Conservation (phyloP, 2,329 filamentous ascomycete genomes). For the Xylariales sp. region DNA sequence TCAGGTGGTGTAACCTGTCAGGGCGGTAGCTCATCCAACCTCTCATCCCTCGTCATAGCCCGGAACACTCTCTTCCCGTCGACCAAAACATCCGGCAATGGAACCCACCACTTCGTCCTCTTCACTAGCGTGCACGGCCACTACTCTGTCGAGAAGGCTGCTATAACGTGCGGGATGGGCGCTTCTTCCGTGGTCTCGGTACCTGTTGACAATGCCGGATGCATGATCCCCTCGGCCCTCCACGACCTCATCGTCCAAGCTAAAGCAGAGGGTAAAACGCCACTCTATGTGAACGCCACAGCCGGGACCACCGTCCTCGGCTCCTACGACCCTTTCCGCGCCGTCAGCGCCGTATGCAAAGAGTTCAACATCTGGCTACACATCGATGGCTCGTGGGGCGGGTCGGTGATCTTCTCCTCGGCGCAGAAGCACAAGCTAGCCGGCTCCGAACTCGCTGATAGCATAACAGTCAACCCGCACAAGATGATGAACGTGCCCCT, state of each 20-base stretch:
- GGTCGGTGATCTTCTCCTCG: slow-evolving; percentile 72
- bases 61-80: slow-evolving; percentile 79
- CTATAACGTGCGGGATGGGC: slow-evolving; percentile 84
- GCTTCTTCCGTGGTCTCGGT: slow-evolving; percentile 68
- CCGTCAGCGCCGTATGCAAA: slow-evolving; percentile 66
- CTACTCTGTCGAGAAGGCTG: slow-evolving; percentile 92
- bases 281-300: slow-evolving; percentile 93
- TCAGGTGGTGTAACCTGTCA: slow-evolving; percentile 58
- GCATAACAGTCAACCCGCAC: slow-evolving; percentile 85
- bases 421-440: slow-evolving; percentile 58
- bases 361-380: slow-evolving; percentile 81
- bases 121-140: slow-evolving; percentile 90
- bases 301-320: slow-evolving; percentile 92
- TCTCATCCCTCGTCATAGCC: slow-evolving; percentile 67
- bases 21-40: slow-evolving; percentile 68
- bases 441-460: slow-evolving; percentile 72
- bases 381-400: slow-evolving; percentile 89
- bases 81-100: slow-evolving; percentile 71
- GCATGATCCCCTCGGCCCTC: slow-evolving; percentile 66
- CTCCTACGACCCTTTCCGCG: slow-evolving; percentile 75
- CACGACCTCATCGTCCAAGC: slow-evolving; percentile 58
- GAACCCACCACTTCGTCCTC: slow-evolving; percentile 62
- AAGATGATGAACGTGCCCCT: slow-evolving; percentile 94
- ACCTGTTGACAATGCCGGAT: slow-evolving; percentile 65
- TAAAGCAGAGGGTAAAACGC: slow-evolving; percentile 65